These are phyloP conservation scores for Fusarium multiceps DNA, from an alignment of 2,329 filamentous ascomycete species.

Conservation along the genomic window DNA sequence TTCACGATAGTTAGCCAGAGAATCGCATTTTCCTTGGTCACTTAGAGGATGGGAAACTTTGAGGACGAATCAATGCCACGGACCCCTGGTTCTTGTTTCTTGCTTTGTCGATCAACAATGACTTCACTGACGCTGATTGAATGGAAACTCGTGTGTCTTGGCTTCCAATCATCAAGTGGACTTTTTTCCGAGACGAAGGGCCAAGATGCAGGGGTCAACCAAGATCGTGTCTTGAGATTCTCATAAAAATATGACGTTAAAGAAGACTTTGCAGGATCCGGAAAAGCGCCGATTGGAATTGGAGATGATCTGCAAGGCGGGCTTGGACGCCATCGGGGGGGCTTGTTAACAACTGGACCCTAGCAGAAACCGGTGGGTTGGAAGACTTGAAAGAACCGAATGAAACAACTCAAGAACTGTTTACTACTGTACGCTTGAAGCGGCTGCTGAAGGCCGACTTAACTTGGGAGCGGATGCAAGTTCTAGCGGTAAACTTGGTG, in stretches of 20 bases:
- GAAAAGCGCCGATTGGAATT: slow-evolving; percentile 48
- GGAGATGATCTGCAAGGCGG: slow-evolving; percentile 49
- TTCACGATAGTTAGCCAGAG: slow-evolving; percentile 49
- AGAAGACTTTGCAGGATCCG: slow-evolving; percentile 39
- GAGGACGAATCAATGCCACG: slow-evolving; percentile 21
- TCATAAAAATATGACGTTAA: slow-evolving; percentile 35
- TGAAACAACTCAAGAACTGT: slow-evolving; percentile 19
- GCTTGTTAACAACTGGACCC: slow-evolving; percentile 37
- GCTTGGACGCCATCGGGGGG: slow-evolving; percentile 32
- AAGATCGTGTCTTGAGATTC: slow-evolving; percentile 40
- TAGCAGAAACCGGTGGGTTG: slow-evolving; percentile 27
- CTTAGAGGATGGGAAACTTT: slow-evolving; percentile 12
- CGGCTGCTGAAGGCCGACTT: slow-evolving; percentile 14
- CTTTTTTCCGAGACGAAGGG: slow-evolving; percentile 7
- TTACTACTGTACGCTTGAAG: slow-evolving; percentile 21
- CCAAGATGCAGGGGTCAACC: slow-evolving; percentile 35
- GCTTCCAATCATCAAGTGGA: slow-evolving; percentile 1
- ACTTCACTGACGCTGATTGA: slow-evolving; percentile 37
- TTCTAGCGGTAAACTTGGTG: neutral
- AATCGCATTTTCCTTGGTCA: slow-evolving; percentile 8
- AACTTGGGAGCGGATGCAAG: neutral
- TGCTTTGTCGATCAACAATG: slow-evolving; percentile 29
- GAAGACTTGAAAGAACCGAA: slow-evolving; percentile 12
- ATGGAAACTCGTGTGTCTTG: slow-evolving; percentile 12
- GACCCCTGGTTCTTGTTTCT: slow-evolving; percentile 20